Evolutionary conservation across 139 green algal genomes (phyloP), one percentile per base, ranked within the genome.

Genomic region (Chlorella ohadii): DNA sequence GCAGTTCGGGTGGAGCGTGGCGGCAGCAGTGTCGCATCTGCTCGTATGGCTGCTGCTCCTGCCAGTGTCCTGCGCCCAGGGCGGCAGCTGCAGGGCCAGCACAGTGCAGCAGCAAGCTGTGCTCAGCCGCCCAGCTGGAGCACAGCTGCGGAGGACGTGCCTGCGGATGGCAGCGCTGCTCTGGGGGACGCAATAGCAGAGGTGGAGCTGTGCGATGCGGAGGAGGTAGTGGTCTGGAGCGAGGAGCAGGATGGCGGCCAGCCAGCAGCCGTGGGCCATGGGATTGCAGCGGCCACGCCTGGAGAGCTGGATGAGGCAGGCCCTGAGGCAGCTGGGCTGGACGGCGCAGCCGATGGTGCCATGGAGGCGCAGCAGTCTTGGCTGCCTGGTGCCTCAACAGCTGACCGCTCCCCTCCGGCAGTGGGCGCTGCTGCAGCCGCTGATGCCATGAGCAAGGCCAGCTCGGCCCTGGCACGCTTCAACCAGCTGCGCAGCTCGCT

Each of bases 401-500:
- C 9, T 15, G 23, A 33, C 4, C 59, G 13, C 23, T 33, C 25
- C 59, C 25, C 25, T 11, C 59, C 59, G 2, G 33, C 65, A 72
- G 2, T 15, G 65, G 33, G 27, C 4, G 39, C 11, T 31, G 51
- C 39, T 25, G 86, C 67, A 9, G 64, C 78, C 51, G 20, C 68
- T 34, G 79, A 51, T 47, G 63, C 70, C 36, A 78, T 79, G 39
- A 34, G 27, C 38, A 57, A 82, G 76, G 76, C 76, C 25, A n/a
- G 39, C 57, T 56, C 76, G 3, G 76, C 44, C 59, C 75, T 72
- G 68, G 39, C 70, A 36, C 66, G 83, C 65, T 75, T 80, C 64
- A 64, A 86, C 59, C 80, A 86, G 71, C 65, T 82, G 55, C 51
- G 61, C 22, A 31, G 44, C 16, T 77, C 44, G 44, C 72, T 77